A percentile compares a stretch with the other conserved stretches of the same genome.
Conservation (phyloP, 2,329 filamentous ascomycete genomes). For the Bipolaris sorokiniana region DNA sequence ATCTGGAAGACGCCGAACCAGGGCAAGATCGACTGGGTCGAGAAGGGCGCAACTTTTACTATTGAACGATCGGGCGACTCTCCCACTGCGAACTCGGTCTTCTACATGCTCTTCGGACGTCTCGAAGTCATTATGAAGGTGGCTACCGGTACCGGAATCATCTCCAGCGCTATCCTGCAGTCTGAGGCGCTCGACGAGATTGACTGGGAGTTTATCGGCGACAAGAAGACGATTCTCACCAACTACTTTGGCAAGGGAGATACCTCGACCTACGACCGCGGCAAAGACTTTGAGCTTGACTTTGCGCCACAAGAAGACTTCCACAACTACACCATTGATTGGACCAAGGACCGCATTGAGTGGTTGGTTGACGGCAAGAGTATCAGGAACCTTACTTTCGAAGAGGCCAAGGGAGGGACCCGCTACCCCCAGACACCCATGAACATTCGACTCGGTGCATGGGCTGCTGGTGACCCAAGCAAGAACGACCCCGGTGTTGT, state of each 20-base stretch:
- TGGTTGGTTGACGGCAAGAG: slow-evolving; percentile 69
- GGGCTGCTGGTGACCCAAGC: slow-evolving; percentile 64
- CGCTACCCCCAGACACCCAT: slow-evolving; percentile 76
- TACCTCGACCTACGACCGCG: slow-evolving; percentile 59
- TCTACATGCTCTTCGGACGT: slow-evolving; percentile 62
- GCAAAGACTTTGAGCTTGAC: slow-evolving; percentile 40
- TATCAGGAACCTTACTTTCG: slow-evolving; percentile 67
- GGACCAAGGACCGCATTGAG: slow-evolving; percentile 67
- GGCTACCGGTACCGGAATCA: slow-evolving; percentile 57
- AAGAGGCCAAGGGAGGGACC: slow-evolving; percentile 63
- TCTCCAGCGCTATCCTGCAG: slow-evolving; percentile 59
- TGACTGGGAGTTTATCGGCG: slow-evolving; percentile 57
- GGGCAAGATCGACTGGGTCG: slow-evolving; percentile 67
- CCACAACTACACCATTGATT: slow-evolving; percentile 62
- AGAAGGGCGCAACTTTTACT: slow-evolving; percentile 72
- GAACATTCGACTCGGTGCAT: slow-evolving; percentile 72
- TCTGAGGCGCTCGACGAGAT: slow-evolving; percentile 61
- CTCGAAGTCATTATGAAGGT: slow-evolving; percentile 57
- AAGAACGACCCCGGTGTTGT: slow-evolving; percentile 44
- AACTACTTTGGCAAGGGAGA: slow-evolving; percentile 65
- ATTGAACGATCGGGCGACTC: slow-evolving; percentile 74
- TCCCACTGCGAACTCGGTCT: slow-evolving; percentile 72
- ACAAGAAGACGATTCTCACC: slow-evolving; percentile 52
- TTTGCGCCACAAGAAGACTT: slow-evolving; percentile 40
- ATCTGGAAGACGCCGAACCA: slow-evolving; percentile 70